phyloP scores from a whole-genome alignment of 345 rosid genomes.

The Dipteronia sinensis region DNA sequence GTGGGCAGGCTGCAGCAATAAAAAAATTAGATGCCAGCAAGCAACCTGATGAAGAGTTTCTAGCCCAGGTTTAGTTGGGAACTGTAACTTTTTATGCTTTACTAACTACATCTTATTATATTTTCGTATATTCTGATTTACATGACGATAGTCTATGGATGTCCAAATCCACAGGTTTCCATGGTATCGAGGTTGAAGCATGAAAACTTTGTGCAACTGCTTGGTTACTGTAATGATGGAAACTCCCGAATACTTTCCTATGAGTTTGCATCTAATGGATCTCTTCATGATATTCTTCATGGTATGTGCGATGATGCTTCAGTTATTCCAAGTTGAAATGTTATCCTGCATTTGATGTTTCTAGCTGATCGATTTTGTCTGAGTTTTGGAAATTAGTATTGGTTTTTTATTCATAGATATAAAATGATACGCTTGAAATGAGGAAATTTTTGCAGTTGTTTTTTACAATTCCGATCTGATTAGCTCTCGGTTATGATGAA shows the following conservation, averaged over 20 bases:
- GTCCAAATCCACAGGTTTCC: slow-evolving; percentile 53
- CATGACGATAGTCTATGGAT: background rate
- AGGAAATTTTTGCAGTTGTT: background rate
- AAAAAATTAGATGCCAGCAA: slow-evolving; percentile 73
- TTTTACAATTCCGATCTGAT: background rate
- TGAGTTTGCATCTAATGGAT: slow-evolving; percentile 87
- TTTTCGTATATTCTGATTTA: background rate
- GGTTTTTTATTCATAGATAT: background rate
- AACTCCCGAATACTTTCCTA: slow-evolving; percentile 64
- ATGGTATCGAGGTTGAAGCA: slow-evolving; percentile 75
- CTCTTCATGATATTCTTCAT: slow-evolving; percentile 84
- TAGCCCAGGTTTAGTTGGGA: slow-evolving; percentile 41
- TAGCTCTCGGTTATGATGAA: background rate
- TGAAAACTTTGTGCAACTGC: slow-evolving; percentile 69
- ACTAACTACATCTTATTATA: background rate
- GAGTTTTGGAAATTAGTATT: background rate
- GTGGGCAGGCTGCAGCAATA: slow-evolving; percentile 54
- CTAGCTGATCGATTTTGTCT: background rate
- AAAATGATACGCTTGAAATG: background rate
- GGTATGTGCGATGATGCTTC: slow-evolving; percentile 40
- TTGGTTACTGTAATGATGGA: slow-evolving; percentile 77
- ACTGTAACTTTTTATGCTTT: background rate
- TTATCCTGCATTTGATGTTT: background rate
- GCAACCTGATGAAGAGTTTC: slow-evolving; percentile 61
- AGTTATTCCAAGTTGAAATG: background rate